Evolutionary conservation across 2,329 filamentous ascomycete genomes (phyloP).

Genomic region (Fusarium gaditjirri): DNA sequence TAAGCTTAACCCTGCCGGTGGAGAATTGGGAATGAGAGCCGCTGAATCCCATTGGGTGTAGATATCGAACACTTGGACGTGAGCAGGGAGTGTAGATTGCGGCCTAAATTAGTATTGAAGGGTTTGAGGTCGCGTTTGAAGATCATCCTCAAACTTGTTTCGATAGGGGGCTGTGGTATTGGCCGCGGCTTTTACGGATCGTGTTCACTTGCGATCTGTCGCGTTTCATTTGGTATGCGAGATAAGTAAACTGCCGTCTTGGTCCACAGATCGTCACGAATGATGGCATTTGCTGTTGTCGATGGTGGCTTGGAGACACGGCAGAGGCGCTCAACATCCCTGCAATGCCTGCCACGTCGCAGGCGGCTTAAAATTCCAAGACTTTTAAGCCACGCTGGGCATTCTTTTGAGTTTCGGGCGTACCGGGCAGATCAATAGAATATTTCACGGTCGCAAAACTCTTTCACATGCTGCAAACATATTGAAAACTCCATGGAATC

Average conservation of each 20-base stretch:
- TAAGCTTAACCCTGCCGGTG: slow-evolving; percentile 1
- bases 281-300: not conserved
- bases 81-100: slow-evolving; percentile 10
- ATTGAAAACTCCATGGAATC: not conserved
- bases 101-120: slow-evolving; percentile 2
- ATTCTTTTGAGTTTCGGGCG: not conserved
- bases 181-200: not conserved
- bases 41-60: not conserved
- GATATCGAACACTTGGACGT: not conserved
- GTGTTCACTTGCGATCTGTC: slow-evolving; percentile 2
- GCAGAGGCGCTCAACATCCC: not conserved
- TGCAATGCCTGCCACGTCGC: not conserved
- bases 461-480: not conserved
- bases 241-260: not conserved
- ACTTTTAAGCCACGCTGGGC: not conserved
- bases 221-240: slow-evolving; percentile 22
- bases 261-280: not conserved
- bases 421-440: not conserved
- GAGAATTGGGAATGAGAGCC: not conserved
- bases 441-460: not conserved
- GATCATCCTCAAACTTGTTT: slow-evolving; percentile 25
- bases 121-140: not conserved
- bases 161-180: slow-evolving; percentile 2
- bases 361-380: not conserved
- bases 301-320: not conserved